These are phyloP conservation scores for Reutealis trisperma DNA, from an alignment of 345 rosid genomes.

Conservation along the genomic window DNA sequence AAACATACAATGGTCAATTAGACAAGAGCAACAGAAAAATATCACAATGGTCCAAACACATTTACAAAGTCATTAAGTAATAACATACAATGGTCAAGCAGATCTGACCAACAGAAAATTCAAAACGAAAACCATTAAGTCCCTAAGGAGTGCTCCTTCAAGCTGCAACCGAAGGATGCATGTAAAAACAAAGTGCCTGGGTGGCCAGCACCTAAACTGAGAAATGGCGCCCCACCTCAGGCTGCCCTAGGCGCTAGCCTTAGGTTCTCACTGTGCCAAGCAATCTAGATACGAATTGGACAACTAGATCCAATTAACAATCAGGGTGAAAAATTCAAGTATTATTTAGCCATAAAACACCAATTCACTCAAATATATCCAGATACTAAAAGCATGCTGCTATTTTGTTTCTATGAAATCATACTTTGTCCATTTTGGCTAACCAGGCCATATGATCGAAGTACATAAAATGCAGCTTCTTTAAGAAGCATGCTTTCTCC, in stretches of 20 bases:
- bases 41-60: not conserved
- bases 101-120: not conserved
- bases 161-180: too few relatives aligned
- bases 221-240: not conserved
- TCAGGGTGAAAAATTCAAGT: not conserved
- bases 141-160: not conserved
- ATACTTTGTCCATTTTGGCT: too few relatives aligned
- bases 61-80: not conserved
- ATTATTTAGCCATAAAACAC: too few relatives aligned
- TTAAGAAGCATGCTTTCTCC: too few relatives aligned
- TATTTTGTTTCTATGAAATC: not conserved
- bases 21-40: too few relatives aligned
- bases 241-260: not conserved
- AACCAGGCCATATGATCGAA: too few relatives aligned
- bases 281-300: not conserved
- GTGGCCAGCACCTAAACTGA: not conserved
- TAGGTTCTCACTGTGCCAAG: not conserved
- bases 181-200: not conserved
- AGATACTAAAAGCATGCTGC: not conserved
- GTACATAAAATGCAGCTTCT: too few relatives aligned
- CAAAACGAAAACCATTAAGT: not conserved
- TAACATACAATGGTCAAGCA: not conserved
- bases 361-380: not conserved
- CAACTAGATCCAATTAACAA: not conserved
- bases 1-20: too few relatives aligned